These are phyloP conservation scores for Lodderomyces elongisporus DNA, from an alignment of 1,139 yeast species.

Conservation along the genomic window DNA sequence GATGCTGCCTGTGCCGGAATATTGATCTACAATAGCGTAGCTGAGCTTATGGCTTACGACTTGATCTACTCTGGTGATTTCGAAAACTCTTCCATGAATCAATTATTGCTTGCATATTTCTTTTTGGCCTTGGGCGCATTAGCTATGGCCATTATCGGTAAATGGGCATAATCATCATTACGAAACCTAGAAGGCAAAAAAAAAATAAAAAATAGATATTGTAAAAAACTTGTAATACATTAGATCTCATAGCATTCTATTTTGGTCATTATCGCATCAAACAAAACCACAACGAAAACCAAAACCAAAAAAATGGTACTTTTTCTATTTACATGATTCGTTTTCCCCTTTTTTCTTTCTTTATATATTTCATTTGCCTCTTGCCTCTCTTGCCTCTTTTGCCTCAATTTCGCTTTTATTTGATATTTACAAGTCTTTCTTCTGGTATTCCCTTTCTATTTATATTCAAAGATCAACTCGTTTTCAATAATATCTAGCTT, in stretches of 20 bases:
- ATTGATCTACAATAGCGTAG: slow-evolving; percentile 33
- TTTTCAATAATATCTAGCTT: slow-evolving; percentile 33
- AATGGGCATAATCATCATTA: slow-evolving; percentile 40
- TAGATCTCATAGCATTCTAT: no score
- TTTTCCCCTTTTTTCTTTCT: no score
- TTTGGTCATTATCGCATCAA: no score
- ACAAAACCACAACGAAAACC: no score
- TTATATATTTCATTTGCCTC: no score
- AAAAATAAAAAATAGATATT: not conserved
- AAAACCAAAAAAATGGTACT: no score
- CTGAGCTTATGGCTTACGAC: slow-evolving; percentile 40
- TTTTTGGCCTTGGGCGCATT: slow-evolving; percentile 31
- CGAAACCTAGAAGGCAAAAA: no score
- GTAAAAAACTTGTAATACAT: no score
- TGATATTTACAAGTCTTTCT: not conserved
- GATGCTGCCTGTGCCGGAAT: slow-evolving; percentile 38
- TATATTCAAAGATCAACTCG: slow-evolving; percentile 21
- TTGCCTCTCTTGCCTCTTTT: no score
- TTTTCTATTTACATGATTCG: no score
- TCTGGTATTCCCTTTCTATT: not conserved
- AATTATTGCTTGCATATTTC: slow-evolving; percentile 21
- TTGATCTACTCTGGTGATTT: slow-evolving; percentile 29
- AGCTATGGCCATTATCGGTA: slow-evolving; percentile 40
- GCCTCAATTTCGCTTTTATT: no score
- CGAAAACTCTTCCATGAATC: slow-evolving; percentile 15